phyloP scores from a whole-genome alignment of 2,329 filamentous ascomycete species.

The Lecanicillium sp. region DNA sequence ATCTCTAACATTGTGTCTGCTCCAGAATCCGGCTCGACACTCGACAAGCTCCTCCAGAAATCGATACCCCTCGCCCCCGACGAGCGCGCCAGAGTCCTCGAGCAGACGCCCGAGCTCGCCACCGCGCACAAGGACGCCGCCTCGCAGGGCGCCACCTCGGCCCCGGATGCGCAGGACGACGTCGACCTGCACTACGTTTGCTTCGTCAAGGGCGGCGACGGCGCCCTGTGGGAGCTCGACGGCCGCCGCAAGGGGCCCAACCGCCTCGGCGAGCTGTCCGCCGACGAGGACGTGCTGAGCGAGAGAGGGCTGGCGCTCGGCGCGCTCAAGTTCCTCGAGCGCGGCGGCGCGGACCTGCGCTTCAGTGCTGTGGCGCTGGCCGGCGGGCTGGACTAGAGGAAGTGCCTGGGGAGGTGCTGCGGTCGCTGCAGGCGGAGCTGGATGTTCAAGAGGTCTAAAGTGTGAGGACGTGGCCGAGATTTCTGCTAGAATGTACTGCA shows the following conservation, averaged over 20 bases:
- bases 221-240: slow-evolving; percentile 56
- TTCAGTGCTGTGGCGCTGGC: slow-evolving; percentile 55
- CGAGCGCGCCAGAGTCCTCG: slow-evolving; percentile 67
- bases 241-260: slow-evolving; percentile 54
- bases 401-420: neutral
- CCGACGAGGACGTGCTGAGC: slow-evolving; percentile 66
- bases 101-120: slow-evolving; percentile 70
- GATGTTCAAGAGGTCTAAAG: neutral
- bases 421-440: neutral
- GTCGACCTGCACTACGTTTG: slow-evolving; percentile 96
- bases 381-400: slow-evolving; percentile 40
- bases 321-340: slow-evolving; percentile 49
- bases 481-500: neutral
- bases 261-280: slow-evolving; percentile 46
- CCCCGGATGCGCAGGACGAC: slow-evolving; percentile 70
- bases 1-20: no score
- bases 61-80: slow-evolving; percentile 64
- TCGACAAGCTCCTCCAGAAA: slow-evolving; percentile 59
- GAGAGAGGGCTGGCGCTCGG: slow-evolving; percentile 69
- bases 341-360: slow-evolving; percentile 49
- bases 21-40: slow-evolving; percentile 44
- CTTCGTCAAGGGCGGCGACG: slow-evolving; percentile 72
- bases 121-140: slow-evolving; percentile 74
- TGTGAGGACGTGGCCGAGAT: neutral
- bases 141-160: slow-evolving; percentile 66